These are phyloP conservation scores for Boletus rufocinnamomeus DNA, from an alignment of 768 basidiomycete species.

Conservation along the genomic window DNA sequence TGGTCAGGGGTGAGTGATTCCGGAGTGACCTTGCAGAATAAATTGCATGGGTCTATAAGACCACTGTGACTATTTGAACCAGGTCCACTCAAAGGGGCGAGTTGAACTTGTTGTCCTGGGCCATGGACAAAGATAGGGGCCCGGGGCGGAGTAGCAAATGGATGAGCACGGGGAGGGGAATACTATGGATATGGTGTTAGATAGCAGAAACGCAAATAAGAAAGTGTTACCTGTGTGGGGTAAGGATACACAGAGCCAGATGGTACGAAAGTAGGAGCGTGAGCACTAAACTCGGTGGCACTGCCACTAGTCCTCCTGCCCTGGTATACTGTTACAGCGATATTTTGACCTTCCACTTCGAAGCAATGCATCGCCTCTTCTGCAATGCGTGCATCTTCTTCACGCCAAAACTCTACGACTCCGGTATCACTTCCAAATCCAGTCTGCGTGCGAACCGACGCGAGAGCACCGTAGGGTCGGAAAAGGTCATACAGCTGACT, in stretches of 20 bases:
- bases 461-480: conserved; percentile 80
- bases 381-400: conserved; percentile 77
- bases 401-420: conserved; percentile 84
- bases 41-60: conserved; percentile 86
- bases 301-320: conserved; percentile 57
- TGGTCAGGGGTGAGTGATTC: conserved; percentile 15
- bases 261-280: conserved; percentile 77
- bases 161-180: conserved; percentile 65
- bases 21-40: conserved; percentile 75
- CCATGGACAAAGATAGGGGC: conserved; percentile 70
- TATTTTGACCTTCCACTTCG: conserved; percentile 82
- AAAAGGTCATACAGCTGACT: conserved; percentile 82
- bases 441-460: conserved; percentile 72
- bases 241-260: conserved; percentile 64
- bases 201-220: conserved; percentile 1
- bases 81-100: conserved; percentile 70
- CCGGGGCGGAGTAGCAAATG: conserved; percentile 43
- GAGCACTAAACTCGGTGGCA: conserved; percentile 67
- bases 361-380: conserved; percentile 84
- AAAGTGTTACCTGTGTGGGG: conserved; percentile 52
- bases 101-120: conserved; percentile 88
- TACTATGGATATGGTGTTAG: conserved; percentile 43
- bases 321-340: conserved; percentile 79
- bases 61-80: conserved; percentile 85
- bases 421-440: conserved; percentile 78